phyloP scores from a whole-genome alignment of 2,329 filamentous ascomycete species.

The Neoarthrinium moseri region DNA sequence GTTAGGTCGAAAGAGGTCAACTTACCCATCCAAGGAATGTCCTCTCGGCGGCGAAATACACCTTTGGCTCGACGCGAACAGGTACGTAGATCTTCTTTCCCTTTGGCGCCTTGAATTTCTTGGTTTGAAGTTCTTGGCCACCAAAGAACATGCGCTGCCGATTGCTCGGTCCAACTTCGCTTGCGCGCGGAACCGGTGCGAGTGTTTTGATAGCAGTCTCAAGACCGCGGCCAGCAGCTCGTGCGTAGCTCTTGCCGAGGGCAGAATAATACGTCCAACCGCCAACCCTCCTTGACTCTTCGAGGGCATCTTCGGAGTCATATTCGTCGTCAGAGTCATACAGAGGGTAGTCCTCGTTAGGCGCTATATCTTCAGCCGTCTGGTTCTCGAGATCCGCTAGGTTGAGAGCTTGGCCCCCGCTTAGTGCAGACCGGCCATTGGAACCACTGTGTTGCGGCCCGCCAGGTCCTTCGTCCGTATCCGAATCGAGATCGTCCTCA shows the following conservation, averaged over 20 bases:
- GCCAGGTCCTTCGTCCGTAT: constrained; percentile 55
- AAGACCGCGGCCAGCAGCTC: constrained; percentile 39
- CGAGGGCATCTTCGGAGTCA: constrained; percentile 65
- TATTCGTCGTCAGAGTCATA: constrained; percentile 92
- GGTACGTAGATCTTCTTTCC: constrained; percentile 95
- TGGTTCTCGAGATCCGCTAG: constrained; percentile 76
- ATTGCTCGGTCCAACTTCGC: constrained; percentile 57
- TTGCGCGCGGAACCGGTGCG: constrained; percentile 53
- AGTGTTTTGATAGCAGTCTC: constrained; percentile 46
- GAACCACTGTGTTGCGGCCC: constrained; percentile 36
- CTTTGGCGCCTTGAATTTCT: constrained; percentile 69
- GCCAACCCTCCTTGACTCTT: constrained; percentile 74
- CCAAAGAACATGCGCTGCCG: constrained; percentile 54
- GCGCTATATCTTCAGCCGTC: constrained; percentile 59
- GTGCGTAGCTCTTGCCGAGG: constrained; percentile 48
- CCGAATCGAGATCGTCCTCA: constrained; percentile 68
- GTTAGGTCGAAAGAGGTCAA: constrained; percentile 11
- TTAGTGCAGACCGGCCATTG: constrained; percentile 15
- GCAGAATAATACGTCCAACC: constrained; percentile 73
- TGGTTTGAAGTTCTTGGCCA: constrained; percentile 52
- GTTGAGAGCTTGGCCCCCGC: constrained; percentile 16
- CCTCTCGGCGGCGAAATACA: constrained; percentile 93
- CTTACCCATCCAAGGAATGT: constrained; percentile 92
- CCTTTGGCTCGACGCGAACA: constrained; percentile 93
- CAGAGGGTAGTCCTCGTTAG: constrained; percentile 73